Base-by-base conservation (phyloP, 1,139 yeast species). In the Diutina pseudorugosa region DNA sequence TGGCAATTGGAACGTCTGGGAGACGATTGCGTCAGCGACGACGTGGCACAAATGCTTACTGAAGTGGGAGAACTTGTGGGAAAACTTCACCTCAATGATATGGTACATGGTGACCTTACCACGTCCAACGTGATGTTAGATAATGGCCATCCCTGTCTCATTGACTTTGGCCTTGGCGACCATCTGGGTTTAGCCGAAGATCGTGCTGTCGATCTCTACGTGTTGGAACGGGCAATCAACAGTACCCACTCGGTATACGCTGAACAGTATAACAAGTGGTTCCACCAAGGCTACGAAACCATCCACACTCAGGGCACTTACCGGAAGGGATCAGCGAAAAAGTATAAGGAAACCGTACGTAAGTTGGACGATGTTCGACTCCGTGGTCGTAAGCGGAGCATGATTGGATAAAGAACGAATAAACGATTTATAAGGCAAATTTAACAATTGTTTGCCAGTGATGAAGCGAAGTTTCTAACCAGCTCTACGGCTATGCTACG, bases 161-260 rank as follows among this genome's bases (percentile, higher is more conserved):
- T 94, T 55, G 99, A 94, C 62, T 93, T 94, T 68, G 99, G 99
- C 0, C 74, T 94, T 19, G 81, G 87, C 5, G 80, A 90, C n/a
- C 82, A 83, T 54, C 82, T 95, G 1, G 77, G 79, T 0, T 64
- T 89, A 57, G 77, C 87, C 0, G 98, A 94, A 61, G 98, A 93
- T 63, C 90, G 89, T 65, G 98, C 98, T 2, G 98, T 94, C 16
- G 99, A 94, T 65, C 66, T 94, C 55, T 94, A 93, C 62, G 98
- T 94, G 9, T 70, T 94, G 57, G 98, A 94, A 65, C 74, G 98
- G 60, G 98, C 99, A 1, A 78, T 94, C 20, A 69, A 79, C 43
- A 87, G 96, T 58, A 94, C 98, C 0, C 98, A 94, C 65, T 93
- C 98, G 0, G 75, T 76, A 4, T 79, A 77, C 61, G 76, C 96